Evolutionary conservation across 2,329 filamentous ascomycete genomes (phyloP).

Genomic region (Penicillium capsulatum): DNA sequence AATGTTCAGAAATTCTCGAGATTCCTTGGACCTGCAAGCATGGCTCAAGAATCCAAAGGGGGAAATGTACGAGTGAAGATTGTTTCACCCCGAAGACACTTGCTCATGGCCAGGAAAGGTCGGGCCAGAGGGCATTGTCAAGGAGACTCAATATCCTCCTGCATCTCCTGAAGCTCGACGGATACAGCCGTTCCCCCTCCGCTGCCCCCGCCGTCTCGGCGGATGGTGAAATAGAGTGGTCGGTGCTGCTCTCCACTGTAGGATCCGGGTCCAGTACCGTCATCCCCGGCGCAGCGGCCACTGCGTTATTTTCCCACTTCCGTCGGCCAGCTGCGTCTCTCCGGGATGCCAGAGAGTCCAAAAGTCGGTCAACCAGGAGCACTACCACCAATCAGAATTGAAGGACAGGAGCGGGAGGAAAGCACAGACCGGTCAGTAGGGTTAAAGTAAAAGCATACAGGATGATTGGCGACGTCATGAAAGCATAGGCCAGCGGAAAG

Average conservation of each 20-base stretch:
- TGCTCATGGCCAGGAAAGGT: no score
- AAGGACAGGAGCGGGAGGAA: background rate
- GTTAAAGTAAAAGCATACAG: conserved; percentile 34
- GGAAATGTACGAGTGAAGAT: no score
- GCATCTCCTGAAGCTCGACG: background rate
- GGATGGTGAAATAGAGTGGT: background rate
- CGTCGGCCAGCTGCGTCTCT: conserved; percentile 22
- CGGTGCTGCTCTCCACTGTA: background rate
- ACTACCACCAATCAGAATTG: conserved; percentile 23
- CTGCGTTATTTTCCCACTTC: conserved; percentile 23
- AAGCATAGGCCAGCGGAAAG: conserved; percentile 35
- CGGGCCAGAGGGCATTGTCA: background rate
- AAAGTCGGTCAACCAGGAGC: conserved; percentile 34
- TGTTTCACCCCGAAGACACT: no score
- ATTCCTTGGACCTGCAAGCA: no score
- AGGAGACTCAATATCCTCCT: background rate
- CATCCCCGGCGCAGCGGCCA: conserved; percentile 9
- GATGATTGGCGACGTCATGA: conserved; percentile 41
- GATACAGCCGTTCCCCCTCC: background rate
- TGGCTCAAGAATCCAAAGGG: no score
- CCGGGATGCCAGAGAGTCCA: conserved; percentile 26
- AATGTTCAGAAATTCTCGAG: no score
- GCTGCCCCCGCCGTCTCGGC: background rate
- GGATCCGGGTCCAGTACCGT: conserved; percentile 1
- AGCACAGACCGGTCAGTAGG: conserved; percentile 29